A percentile compares a stretch with the other conserved stretches of the same genome.
These are phyloP conservation scores for Epichloe scottii DNA, from an alignment of 2,329 filamentous ascomycete genomes.

Conservation along the genomic window DNA sequence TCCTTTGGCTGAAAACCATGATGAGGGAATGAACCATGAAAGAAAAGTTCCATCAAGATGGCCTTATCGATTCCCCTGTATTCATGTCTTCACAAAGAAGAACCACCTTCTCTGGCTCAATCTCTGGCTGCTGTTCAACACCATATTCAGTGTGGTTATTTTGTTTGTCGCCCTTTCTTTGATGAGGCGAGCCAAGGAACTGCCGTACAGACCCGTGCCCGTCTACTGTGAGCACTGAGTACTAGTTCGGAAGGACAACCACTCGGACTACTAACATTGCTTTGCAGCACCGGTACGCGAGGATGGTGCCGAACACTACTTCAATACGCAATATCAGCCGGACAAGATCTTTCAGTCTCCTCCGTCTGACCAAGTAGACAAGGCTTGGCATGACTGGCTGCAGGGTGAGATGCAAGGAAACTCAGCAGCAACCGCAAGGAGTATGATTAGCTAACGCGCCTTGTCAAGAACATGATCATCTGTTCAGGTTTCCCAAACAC, in stretches of 20 bases:
- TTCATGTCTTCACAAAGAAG: not conserved
- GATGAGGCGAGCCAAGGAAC: no score
- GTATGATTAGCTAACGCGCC: not conserved
- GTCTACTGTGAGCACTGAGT: not conserved
- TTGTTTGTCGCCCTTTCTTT: not conserved
- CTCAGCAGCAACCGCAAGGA: no score
- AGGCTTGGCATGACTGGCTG: not conserved
- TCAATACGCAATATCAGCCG: not conserved
- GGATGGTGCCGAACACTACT: not conserved
- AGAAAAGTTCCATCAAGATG: not conserved
- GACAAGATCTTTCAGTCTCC: not conserved
- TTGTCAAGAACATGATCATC: not conserved
- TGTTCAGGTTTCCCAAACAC: not conserved
- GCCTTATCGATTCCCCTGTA: not conserved
- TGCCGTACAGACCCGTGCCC: not conserved
- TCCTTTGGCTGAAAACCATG: not conserved
- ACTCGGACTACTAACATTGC: not conserved
- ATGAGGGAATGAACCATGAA: not conserved
- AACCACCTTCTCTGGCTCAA: not conserved
- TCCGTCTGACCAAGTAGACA: not conserved
- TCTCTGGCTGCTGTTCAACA: not conserved
- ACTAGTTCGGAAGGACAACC: no score
- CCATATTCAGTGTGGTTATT: not conserved
- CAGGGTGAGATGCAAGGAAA: not conserved
- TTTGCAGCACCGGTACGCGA: not conserved